Evolutionary conservation across 1,284 basidiomycete species (phyloP), one percentile per base, ranked within the genome.

Genomic region (Ceratobasidium sp.): DNA sequence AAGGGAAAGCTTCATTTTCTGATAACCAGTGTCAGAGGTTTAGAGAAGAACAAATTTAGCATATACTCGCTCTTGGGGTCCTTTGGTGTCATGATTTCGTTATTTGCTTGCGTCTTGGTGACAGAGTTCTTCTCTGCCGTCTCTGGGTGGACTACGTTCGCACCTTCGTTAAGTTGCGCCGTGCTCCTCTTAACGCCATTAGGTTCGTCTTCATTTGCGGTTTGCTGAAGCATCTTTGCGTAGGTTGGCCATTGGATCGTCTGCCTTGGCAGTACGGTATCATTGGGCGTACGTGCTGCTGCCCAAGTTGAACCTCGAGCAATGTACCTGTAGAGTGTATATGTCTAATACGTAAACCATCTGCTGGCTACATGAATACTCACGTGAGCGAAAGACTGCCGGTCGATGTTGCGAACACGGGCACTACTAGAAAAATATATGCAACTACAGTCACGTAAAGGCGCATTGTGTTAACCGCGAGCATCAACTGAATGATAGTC

Each of bases 1-100:
- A 62, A 43, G 69, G 58, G 10, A 36, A 23, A 57, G 43, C 72
- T 28, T 73, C 58, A 43, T 73, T 69, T 30, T 60, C 72, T 73
- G 26, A 12, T 9, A 23, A 34, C 26, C 34, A 46, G 32, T 12
- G 48, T 30, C 3, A 53, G 41, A 5, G 23, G 5, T n/a, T 28
- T 12, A 6, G 28, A 34, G 9, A 12, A 26, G 18, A 30, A 39
- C 3, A 12, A 57, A 30, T 18, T 43, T 34, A 21, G n/a, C n/a
- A 18, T 8, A 1, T 9, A 39, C 50, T 45, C 50, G 69, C 72
- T 57, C 34, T 73, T 36, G 23, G 57, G 53, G 48, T 73, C 72
- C 2, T 57, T 26, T 5, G 69, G 52, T n/a, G 61, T 67, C 21
- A 73, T 65, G 45, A 73, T 73, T 34, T 62, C 72, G 8, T 52